Evolutionary conservation across 352 stramenopile genomes (phyloP).

Genomic region (Pythium utonaiense): DNA sequence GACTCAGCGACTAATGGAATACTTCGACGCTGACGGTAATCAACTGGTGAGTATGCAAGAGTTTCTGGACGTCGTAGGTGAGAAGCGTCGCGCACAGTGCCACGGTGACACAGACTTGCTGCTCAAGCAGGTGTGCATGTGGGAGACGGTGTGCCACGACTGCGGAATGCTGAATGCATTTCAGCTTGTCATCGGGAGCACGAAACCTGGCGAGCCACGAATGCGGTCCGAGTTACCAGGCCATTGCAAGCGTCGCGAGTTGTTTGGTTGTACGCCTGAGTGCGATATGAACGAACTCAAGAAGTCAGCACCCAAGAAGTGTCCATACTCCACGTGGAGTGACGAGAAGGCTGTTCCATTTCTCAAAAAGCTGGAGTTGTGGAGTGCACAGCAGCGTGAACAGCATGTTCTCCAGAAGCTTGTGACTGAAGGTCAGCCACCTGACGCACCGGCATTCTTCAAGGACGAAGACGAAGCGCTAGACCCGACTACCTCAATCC

Average conservation of each 20-base stretch:
- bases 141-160: slow-evolving; percentile 89
- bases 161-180: slow-evolving; percentile 91
- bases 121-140: slow-evolving; percentile 85
- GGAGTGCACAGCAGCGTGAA: slow-evolving; percentile 67
- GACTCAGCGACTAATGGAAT: slow-evolving; percentile 74
- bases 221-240: slow-evolving; percentile 67
- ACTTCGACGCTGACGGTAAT: slow-evolving; percentile 81
- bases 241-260: slow-evolving; percentile 57
- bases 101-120: slow-evolving; percentile 74
- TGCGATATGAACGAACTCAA: slow-evolving; percentile 67
- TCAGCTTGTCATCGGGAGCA: slow-evolving; percentile 64
- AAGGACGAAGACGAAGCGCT: slow-evolving; percentile 45
- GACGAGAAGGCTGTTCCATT: slow-evolving; percentile 47
- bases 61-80: slow-evolving; percentile 83
- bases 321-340: slow-evolving; percentile 57
- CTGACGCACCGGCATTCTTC: slow-evolving; percentile 52
- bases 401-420: slow-evolving; percentile 63
- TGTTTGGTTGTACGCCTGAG: slow-evolving; percentile 56
- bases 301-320: slow-evolving; percentile 45
- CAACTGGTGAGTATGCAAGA: slow-evolving; percentile 65
- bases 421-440: slow-evolving; percentile 60
- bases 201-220: slow-evolving; percentile 33
- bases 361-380: slow-evolving; percentile 71
- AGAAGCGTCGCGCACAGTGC: slow-evolving; percentile 52
- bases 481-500: slow-evolving; percentile 67